A percentile compares a stretch with the other conserved stretches of the same genome.
Conservation (phyloP, 169 alveolate genomes). For the Neospora caninum region DNA sequence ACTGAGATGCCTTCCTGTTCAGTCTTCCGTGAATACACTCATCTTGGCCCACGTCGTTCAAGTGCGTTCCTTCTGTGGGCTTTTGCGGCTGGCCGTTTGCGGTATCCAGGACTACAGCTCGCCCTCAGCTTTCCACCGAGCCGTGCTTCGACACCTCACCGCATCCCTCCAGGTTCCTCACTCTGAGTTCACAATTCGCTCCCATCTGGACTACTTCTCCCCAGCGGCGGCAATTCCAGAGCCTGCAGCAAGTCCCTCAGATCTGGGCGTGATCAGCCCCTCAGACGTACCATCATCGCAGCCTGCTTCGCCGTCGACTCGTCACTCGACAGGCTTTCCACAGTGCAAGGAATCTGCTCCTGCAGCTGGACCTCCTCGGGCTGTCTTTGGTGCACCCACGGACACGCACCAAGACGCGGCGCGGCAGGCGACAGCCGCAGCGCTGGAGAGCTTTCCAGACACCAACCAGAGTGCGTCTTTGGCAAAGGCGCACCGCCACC, state of each 20-base stretch:
- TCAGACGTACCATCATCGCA: neutral
- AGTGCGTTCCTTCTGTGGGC: too few species aligned
- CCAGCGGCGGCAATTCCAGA: neutral
- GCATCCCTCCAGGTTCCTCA: slow-evolving; percentile 14
- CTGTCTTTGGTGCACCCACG: too few species aligned
- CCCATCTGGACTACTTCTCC: slow-evolving; percentile 27
- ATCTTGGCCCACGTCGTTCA: too few species aligned
- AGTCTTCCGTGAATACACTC: too few species aligned
- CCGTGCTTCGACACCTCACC: slow-evolving; percentile 29
- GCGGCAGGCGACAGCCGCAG: neutral
- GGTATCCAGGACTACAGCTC: slow-evolving; percentile 1
- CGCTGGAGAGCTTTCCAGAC: neutral
- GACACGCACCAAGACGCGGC: neutral
- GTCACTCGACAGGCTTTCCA: too few species aligned
- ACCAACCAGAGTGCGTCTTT: neutral
- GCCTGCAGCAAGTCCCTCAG: neutral
- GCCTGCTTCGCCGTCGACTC: neutral
- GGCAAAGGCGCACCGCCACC: neutral
- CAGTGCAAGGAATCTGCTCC: too few species aligned
- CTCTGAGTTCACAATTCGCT: neutral
- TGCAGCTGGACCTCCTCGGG: too few species aligned
- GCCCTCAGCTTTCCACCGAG: slow-evolving; percentile 31
- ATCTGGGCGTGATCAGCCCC: neutral
- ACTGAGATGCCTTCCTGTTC: too few species aligned
- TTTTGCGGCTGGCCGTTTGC: neutral